These are phyloP conservation scores for Mycena amicta DNA, from an alignment of 768 basidiomycete species.

Conservation along the genomic window DNA sequence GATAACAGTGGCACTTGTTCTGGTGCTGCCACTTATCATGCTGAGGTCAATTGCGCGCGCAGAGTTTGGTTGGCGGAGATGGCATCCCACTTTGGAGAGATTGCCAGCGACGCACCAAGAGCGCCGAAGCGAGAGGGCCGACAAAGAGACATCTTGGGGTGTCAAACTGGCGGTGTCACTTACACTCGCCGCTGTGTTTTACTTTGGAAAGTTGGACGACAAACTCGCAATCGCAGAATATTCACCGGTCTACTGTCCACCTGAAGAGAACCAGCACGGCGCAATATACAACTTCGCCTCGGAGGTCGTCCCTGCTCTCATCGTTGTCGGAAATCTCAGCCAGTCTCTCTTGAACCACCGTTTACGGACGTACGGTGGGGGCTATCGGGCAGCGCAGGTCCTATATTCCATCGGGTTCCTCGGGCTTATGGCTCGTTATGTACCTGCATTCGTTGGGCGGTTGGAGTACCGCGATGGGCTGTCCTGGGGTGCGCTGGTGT, in stretches of 20 bases:
- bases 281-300: neutral
- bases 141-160: slow-evolving; percentile 19
- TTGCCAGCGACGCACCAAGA: slow-evolving; percentile 32
- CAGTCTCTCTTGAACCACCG: slow-evolving; percentile 8
- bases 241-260: neutral
- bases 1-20: neutral
- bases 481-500: neutral
- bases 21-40: slow-evolving; percentile 28
- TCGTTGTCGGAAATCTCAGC: neutral
- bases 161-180: slow-evolving; percentile 15
- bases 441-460: neutral
- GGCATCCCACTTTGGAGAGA: slow-evolving; percentile 27
- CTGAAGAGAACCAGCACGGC: neutral
- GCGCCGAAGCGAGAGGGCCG: slow-evolving; percentile 29
- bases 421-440: neutral
- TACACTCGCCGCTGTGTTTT: neutral
- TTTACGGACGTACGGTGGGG: slow-evolving; percentile 1
- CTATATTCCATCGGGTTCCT: neutral
- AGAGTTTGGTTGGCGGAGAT: slow-evolving; percentile 26
- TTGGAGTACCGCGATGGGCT: neutral
- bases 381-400: neutral
- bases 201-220: neutral
- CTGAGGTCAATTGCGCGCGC: slow-evolving; percentile 28
- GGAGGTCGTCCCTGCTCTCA: neutral
- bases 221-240: neutral